Conservation (phyloP, 768 basidiomycete species). For the Xanthoconium purpureum region DNA sequence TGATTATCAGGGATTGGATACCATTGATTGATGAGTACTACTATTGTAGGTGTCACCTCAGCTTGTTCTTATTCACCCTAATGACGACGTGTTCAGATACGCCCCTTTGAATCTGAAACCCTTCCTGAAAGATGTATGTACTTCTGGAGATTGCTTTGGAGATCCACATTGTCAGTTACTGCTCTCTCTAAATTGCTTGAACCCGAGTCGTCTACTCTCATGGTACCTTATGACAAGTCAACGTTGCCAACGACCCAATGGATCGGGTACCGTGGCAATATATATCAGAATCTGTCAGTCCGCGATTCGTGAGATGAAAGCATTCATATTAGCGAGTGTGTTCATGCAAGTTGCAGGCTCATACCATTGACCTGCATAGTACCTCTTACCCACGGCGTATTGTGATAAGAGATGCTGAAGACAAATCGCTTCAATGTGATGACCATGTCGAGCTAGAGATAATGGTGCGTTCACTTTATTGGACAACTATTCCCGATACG, state of each 20-base stretch:
- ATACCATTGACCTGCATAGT: neutral
- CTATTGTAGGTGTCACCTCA: conserved; percentile 62
- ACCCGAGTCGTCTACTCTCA: neutral
- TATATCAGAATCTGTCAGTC: neutral
- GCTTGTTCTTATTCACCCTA: neutral
- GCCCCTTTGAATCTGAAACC: conserved; percentile 44
- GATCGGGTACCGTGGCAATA: neutral
- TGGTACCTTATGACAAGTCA: neutral
- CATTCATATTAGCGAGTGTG: neutral
- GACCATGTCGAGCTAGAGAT: too few species aligned
- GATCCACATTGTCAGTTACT: neutral
- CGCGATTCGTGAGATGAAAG: neutral
- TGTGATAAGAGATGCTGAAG: too few species aligned
- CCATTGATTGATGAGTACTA: conserved; percentile 88
- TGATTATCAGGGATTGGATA: conserved; percentile 80
- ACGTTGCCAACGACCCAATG: neutral
- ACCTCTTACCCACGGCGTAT: too few species aligned
- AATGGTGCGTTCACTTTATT: too few species aligned
- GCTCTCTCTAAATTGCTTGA: neutral
- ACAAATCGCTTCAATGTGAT: too few species aligned
- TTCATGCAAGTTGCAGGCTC: neutral
- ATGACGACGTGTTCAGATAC: conserved; percentile 33
- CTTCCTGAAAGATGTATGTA: conserved; percentile 4
- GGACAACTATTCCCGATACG: too few species aligned
- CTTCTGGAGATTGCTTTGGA: neutral